Conservation (phyloP, 495 filamentous ascomycete species). For the Penicillium soppii region DNA sequence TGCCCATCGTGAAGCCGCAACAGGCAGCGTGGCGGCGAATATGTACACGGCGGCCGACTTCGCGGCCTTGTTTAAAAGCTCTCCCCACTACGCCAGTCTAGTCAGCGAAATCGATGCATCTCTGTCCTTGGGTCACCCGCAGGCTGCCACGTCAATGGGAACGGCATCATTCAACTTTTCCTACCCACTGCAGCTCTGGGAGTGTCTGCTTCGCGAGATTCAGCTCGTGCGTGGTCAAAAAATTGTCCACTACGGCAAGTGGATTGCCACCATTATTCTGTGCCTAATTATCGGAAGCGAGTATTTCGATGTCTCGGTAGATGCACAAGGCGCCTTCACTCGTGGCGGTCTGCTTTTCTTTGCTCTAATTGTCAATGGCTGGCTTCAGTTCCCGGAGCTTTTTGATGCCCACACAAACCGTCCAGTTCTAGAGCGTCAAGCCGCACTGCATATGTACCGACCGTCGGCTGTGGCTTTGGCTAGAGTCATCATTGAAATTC, state of each 20-base stretch:
- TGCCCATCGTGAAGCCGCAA: slow-evolving; percentile 53
- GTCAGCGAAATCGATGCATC: too few relatives aligned
- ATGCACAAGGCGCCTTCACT: slow-evolving; percentile 39
- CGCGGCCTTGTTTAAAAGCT: too few relatives aligned
- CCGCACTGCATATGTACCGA: slow-evolving; percentile 66
- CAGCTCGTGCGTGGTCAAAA: too few relatives aligned
- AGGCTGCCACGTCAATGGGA: too few relatives aligned
- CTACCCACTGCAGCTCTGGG: too few relatives aligned
- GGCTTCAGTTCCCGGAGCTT: slow-evolving; percentile 64
- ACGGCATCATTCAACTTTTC: too few relatives aligned
- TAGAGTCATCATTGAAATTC: slow-evolving; percentile 63
- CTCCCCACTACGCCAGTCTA: too few relatives aligned
- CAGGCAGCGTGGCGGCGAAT: too few relatives aligned
- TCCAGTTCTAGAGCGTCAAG: slow-evolving; percentile 72
- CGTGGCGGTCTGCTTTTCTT: slow-evolving; percentile 60
- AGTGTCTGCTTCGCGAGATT: slow-evolving; percentile 48
- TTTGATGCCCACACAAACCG: slow-evolving; percentile 62
- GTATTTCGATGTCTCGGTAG: slow-evolving; percentile 29
- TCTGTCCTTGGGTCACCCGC: too few relatives aligned
- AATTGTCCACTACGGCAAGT: too few relatives aligned
- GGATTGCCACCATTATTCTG: slow-evolving; percentile 30
- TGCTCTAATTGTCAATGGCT: slow-evolving; percentile 61
- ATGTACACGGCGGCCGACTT: too few relatives aligned
- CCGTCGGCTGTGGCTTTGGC: slow-evolving; percentile 67
- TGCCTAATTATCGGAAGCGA: slow-evolving; percentile 30